These are phyloP conservation scores for Thalassiosira hispida DNA, from an alignment of 352 stramenopile species.

Conservation along the genomic window DNA sequence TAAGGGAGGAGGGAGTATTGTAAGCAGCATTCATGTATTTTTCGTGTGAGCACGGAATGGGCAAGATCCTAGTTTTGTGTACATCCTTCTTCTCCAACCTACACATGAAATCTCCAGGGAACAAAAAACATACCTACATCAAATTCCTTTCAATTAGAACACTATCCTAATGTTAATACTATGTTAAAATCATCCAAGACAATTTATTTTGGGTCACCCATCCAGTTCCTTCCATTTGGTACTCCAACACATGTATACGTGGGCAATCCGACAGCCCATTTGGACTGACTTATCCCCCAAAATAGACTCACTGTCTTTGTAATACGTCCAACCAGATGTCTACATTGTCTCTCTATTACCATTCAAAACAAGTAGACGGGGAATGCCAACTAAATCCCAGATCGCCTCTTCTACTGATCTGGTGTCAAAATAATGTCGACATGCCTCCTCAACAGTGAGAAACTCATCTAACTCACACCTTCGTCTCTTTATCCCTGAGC, in stretches of 20 bases:
- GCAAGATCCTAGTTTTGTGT: no score
- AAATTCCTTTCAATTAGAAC: no score
- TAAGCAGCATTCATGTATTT: no score
- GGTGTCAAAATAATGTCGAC: slow-evolving; percentile 20
- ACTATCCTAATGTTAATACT: no score
- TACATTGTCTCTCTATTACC: slow-evolving; percentile 14
- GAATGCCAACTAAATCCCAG: slow-evolving; percentile 25
- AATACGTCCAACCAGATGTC: slow-evolving; percentile 20
- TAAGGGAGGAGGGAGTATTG: no score
- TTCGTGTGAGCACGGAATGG: no score
- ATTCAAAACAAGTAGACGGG: slow-evolving; percentile 23
- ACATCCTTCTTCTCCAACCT: no score
- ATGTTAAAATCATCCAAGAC: no score
- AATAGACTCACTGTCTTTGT: neutral
- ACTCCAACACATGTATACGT: slow-evolving; percentile 5
- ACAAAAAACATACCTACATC: no score
- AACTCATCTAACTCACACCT: slow-evolving; percentile 9
- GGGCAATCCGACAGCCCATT: slow-evolving; percentile 8
- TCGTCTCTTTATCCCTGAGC: neutral
- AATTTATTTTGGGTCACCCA: no score
- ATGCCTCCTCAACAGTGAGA: slow-evolving; percentile 21
- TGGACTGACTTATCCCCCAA: slow-evolving; percentile 26
- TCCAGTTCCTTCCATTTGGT: slow-evolving; percentile 11
- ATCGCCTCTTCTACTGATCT: slow-evolving; percentile 20
- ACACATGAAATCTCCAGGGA: no score